Evolutionary conservation across 352 stramenopile species (phyloP).

Genomic region (Phytophthora citrophthora): DNA sequence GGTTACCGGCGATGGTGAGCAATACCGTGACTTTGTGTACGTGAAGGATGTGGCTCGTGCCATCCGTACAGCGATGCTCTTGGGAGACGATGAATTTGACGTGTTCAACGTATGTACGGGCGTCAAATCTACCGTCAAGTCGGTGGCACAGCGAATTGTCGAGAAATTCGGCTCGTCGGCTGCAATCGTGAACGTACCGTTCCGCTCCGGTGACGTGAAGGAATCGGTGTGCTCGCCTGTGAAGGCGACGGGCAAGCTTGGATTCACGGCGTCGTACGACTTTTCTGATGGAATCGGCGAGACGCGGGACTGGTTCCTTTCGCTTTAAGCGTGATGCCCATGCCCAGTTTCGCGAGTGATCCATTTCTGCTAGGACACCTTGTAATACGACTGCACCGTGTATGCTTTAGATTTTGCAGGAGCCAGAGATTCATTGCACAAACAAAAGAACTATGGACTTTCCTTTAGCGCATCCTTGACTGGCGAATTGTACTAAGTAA

Average conservation of each 20-base stretch:
- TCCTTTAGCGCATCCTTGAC: background rate
- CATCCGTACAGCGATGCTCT: conserved; percentile 80
- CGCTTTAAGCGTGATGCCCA: conserved; percentile 23
- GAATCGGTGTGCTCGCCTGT: conserved; percentile 78
- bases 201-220: conserved; percentile 80
- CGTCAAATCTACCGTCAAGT: conserved; percentile 72
- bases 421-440: conserved; percentile 9
- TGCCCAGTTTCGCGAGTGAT: background rate
- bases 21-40: conserved; percentile 89
- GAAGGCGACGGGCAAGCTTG: conserved; percentile 73
- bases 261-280: conserved; percentile 73
- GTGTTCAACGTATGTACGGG: conserved; percentile 89
- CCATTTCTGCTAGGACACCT: conserved; percentile 16
- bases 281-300: conserved; percentile 72
- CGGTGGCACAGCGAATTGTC: conserved; percentile 67
- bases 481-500: too few relatives aligned
- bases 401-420: conserved; percentile 36
- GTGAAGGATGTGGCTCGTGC: conserved; percentile 86
- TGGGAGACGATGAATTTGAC: conserved; percentile 72
- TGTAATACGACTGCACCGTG: conserved; percentile 19
- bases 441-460: conserved; percentile 9
- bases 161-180: conserved; percentile 74
- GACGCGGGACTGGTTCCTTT: conserved; percentile 83
- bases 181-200: conserved; percentile 69
- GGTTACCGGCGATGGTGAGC: conserved; percentile 75